Conservation (phyloP, 129 eudicot genomes). For the Glebionis coronaria region DNA sequence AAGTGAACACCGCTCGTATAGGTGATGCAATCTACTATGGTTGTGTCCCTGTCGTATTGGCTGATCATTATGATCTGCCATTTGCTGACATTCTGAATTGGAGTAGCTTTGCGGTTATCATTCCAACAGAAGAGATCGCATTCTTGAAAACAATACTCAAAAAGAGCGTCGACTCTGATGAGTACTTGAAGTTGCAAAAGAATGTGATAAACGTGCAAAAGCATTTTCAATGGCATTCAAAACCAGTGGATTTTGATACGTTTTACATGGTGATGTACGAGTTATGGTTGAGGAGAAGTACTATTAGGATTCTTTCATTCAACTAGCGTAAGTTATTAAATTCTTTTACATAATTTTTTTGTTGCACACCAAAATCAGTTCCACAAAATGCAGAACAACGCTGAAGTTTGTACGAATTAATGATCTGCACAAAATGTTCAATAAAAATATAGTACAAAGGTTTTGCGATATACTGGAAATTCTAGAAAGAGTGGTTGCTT, state of each 20-base stretch:
- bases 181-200: conserved; percentile 42
- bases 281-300: conserved; percentile 74
- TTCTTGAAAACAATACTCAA: conserved; percentile 53
- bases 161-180: conserved; percentile 34
- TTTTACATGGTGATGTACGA: conserved; percentile 87
- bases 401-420: background rate
- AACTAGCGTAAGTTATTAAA: background rate
- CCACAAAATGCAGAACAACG: background rate
- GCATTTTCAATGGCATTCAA: conserved; percentile 77
- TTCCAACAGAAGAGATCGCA: conserved; percentile 58
- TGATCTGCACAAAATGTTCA: background rate
- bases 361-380: background rate
- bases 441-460: background rate
- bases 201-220: conserved; percentile 68
- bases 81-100: conserved; percentile 71
- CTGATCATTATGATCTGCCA: conserved; percentile 87
- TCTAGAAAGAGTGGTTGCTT: background rate
- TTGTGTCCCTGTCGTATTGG: conserved; percentile 64
- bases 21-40: conserved; percentile 90
- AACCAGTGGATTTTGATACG: conserved; percentile 70
- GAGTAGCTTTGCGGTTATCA: conserved; percentile 63
- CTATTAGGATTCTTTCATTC: conserved; percentile 33
- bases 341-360: background rate
- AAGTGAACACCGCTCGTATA: conserved; percentile 85
- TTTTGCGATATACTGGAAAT: background rate